A percentile compares a stretch with the other conserved stretches of the same genome.
Evolutionary conservation across 2,329 filamentous ascomycete genomes (phyloP).

Genomic region (Graphilbum ipis-grandicollis): DNA sequence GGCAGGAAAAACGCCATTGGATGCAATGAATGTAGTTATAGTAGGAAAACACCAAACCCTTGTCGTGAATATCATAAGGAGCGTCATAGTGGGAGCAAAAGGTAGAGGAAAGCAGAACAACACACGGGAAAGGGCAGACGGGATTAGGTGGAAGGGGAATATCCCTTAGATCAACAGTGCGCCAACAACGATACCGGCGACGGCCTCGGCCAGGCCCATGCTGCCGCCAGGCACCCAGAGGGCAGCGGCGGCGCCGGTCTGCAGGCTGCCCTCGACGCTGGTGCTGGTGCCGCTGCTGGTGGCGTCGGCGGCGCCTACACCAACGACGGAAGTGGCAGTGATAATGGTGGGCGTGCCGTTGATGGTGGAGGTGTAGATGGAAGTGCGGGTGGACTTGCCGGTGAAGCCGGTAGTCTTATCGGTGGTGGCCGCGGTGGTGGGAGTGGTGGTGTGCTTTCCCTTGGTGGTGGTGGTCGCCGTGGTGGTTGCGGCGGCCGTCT

Average conservation of each 20-base stretch:
- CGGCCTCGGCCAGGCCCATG: conserved; percentile 6
- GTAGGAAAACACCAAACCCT: too few relatives aligned
- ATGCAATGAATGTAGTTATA: conserved; percentile 9
- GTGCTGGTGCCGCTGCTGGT: conserved; percentile 13
- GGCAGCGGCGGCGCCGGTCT: conserved; percentile 11
- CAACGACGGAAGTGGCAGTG: conserved; percentile 32
- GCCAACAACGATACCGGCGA: conserved; percentile 8
- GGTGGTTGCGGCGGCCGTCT: conserved; percentile 6
- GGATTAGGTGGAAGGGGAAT: not conserved
- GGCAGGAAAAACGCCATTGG: not conserved
- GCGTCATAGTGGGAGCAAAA: not conserved
- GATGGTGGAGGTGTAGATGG: conserved; percentile 28
- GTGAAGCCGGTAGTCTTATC: conserved; percentile 1
- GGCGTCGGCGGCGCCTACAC: conserved; percentile 18
- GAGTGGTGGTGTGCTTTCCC: conserved; percentile 2
- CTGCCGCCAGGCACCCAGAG: not conserved
- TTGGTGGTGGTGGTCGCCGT: conserved; percentile 4
- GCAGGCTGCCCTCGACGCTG: conserved; percentile 16
- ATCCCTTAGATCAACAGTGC: conserved; percentile 8
- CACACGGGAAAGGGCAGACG: not conserved
- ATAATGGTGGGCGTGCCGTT: conserved; percentile 27
- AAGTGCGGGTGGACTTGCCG: conserved; percentile 9
- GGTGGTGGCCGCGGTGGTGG: not conserved
- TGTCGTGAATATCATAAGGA: not conserved
- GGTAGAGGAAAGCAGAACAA: not conserved